Evolutionary conservation across 352 stramenopile species (phyloP).

Genomic region (Phytophthora multivora): DNA sequence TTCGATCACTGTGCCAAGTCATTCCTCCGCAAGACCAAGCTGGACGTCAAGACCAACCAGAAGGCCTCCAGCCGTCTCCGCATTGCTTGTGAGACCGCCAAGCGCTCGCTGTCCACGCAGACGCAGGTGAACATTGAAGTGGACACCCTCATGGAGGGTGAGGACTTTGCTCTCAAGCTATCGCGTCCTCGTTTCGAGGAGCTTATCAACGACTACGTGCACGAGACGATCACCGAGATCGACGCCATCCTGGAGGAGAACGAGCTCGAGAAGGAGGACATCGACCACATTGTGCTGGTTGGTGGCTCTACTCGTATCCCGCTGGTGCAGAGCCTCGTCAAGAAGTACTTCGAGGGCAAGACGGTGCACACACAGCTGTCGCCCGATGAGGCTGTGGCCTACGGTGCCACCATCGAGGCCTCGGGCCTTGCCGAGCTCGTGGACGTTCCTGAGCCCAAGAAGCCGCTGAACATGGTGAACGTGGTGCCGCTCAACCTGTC

Average conservation of each 20-base stretch:
- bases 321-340: conserved; percentile 87
- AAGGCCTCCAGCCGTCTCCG: conserved; percentile 95
- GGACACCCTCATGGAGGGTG: conserved; percentile 97
- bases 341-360: conserved; percentile 89
- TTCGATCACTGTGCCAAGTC: conserved; percentile 97
- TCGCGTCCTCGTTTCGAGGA: conserved; percentile 97
- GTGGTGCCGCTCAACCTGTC: conserved; percentile 93
- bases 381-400: conserved; percentile 91
- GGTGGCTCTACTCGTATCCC: conserved; percentile 98
- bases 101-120: conserved; percentile 96
- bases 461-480: conserved; percentile 85
- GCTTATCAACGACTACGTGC: conserved; percentile 93
- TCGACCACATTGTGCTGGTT: conserved; percentile 97
- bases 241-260: conserved; percentile 76
- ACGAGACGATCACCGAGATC: conserved; percentile 93
- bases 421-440: conserved; percentile 71
- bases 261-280: conserved; percentile 78
- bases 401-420: conserved; percentile 88
- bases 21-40: conserved; percentile 95
- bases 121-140: conserved; percentile 97
- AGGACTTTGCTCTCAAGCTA: conserved; percentile 97
- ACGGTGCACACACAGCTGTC: conserved; percentile 85
- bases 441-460: conserved; percentile 69
- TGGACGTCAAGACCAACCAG: conserved; percentile 93
- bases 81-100: conserved; percentile 96